A percentile compares a stretch with the other conserved stretches of the same genome.
Conservation (phyloP, 495 filamentous ascomycete species). For the Daldinia caldariorum region DNA sequence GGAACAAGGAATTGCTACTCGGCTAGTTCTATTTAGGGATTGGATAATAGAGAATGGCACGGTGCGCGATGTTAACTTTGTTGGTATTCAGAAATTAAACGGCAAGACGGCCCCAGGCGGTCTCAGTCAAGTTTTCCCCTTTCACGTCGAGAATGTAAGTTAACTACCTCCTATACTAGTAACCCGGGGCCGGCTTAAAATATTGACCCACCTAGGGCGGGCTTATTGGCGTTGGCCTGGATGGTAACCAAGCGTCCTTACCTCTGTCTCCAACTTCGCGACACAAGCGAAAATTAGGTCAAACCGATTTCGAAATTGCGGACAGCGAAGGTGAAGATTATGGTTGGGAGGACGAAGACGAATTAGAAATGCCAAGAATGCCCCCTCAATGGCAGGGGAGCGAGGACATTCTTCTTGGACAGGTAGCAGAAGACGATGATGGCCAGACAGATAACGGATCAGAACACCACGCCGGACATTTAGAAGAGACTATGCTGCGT, state of each 20-base stretch:
- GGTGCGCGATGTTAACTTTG: constrained; percentile 50
- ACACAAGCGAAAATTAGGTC: constrained; percentile 57
- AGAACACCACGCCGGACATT: constrained; percentile 18
- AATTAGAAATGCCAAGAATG: constrained; percentile 55
- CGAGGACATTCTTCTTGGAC: constrained; percentile 58
- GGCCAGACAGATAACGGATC: constrained; percentile 40
- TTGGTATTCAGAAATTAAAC: constrained; percentile 58
- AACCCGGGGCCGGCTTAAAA: neutral
- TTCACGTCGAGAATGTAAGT: constrained; percentile 53
- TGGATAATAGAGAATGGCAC: constrained; percentile 51
- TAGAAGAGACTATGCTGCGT: constrained; percentile 18
- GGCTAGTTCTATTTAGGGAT: constrained; percentile 78
- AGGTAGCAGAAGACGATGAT: constrained; percentile 49
- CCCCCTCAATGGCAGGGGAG: constrained; percentile 64
- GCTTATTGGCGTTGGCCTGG: constrained; percentile 37
- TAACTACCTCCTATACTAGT: constrained; percentile 2
- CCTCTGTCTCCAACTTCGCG: constrained; percentile 45
- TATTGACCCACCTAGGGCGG: constrained; percentile 43
- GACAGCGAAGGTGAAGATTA: constrained; percentile 64
- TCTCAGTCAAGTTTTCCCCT: constrained; percentile 51
- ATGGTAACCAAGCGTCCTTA: constrained; percentile 41
- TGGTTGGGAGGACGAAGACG: constrained; percentile 61
- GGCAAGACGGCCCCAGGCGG: constrained; percentile 45
- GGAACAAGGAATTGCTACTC: constrained; percentile 73
- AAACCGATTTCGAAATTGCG: constrained; percentile 57